Evolutionary conservation across 805 yeast genomes (phyloP), one percentile per base, ranked within the genome.

Genomic region (Lachancea sp.): DNA sequence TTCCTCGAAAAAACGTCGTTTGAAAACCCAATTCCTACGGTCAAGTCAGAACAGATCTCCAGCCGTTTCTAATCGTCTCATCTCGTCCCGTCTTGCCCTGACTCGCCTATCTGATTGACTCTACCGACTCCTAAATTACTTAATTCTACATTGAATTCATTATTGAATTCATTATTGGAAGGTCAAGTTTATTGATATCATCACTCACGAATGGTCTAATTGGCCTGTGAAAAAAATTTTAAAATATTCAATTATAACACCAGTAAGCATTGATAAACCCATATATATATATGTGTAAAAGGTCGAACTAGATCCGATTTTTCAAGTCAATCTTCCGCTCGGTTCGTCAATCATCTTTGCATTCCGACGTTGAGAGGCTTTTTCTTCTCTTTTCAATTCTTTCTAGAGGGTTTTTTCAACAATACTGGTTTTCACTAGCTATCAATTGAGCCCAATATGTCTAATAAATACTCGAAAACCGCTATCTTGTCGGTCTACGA

Each of bases 401-500:
- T 26, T 26, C 11, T 26, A 11, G 29, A 8, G 7, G 29, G 11
- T 26, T n/a, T 22, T 22, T 22, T 22, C 8, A 22, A 22, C 4
- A 22, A 29, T 7, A 11, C 13, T 29, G 13, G 31, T 11, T 13
- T 29, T 29, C 15, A 3, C 4, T 12, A 35, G 27, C 25, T 18
- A 10, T 13, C 38, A 19, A 18, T 20, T 35, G 25, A 35, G 27
- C 19, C 31, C 4, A 29, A 12, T 9, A 35, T 35, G 38, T 35
- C 38, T 35, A 36, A 36, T 35, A 36, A 36, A 35, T 72, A 77
- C 68, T 70, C 70, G 44, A 84, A 85, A 69, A 93, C 96, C 50
- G 99, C 99, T 39, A 93, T 93, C 62, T 74, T 93, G 55, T 91
- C 98, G 19, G 99, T 93, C 51, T 90, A 93, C 71, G 96, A 93